Percentiles rank a stretch among this genome's conserved stretches.
phyloP scores from a whole-genome alignment of 1,139 yeast species.

The Saccharomyces hybrid region DNA sequence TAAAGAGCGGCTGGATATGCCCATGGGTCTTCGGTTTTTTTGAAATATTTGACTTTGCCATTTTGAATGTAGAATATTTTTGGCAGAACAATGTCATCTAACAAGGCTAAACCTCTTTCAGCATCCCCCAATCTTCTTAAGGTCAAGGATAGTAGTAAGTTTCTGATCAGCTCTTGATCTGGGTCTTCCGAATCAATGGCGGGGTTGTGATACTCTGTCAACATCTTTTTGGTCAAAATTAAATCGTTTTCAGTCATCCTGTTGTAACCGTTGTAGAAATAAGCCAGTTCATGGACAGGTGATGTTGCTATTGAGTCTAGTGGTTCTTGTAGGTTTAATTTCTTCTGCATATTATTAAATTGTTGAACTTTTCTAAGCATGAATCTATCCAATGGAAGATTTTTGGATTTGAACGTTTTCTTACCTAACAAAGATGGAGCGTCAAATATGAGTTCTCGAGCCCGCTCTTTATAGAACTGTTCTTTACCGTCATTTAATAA shows the following conservation, averaged over 20 bases:
- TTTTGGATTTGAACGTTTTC: slow-evolving; percentile 67
- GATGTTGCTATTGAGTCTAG: slow-evolving; percentile 81
- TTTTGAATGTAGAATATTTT: slow-evolving; percentile 22
- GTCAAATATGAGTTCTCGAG: slow-evolving; percentile 51
- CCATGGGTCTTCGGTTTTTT: slow-evolving; percentile 68
- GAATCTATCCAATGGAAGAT: slow-evolving; percentile 86
- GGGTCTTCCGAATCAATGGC: slow-evolving; percentile 32
- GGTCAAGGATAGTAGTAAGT: slow-evolving; percentile 54
- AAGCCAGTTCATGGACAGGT: slow-evolving; percentile 74
- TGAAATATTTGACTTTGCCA: slow-evolving; percentile 37
- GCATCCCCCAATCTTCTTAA: slow-evolving; percentile 58
- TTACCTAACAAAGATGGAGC: slow-evolving; percentile 62
- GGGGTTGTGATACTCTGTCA: slow-evolving; percentile 33
- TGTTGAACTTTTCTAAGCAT: slow-evolving; percentile 63
- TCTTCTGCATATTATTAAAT: slow-evolving; percentile 41
- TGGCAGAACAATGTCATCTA: slow-evolving; percentile 52
- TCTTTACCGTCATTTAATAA: slow-evolving; percentile 37
- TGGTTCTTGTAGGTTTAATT: slow-evolving; percentile 40
- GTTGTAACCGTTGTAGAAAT: slow-evolving; percentile 89
- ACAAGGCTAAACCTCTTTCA: slow-evolving; percentile 49
- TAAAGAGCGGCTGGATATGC: slow-evolving; percentile 81
- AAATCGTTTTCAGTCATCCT: slow-evolving; percentile 66
- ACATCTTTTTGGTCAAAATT: slow-evolving; percentile 43
- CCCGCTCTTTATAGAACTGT: slow-evolving; percentile 46
- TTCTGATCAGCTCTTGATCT: slow-evolving; percentile 63